Percentiles rank a stretch among this genome's conserved stretches.
phyloP scores from a whole-genome alignment of 1,284 basidiomycete species.

The Microbotryum scabiosae region DNA sequence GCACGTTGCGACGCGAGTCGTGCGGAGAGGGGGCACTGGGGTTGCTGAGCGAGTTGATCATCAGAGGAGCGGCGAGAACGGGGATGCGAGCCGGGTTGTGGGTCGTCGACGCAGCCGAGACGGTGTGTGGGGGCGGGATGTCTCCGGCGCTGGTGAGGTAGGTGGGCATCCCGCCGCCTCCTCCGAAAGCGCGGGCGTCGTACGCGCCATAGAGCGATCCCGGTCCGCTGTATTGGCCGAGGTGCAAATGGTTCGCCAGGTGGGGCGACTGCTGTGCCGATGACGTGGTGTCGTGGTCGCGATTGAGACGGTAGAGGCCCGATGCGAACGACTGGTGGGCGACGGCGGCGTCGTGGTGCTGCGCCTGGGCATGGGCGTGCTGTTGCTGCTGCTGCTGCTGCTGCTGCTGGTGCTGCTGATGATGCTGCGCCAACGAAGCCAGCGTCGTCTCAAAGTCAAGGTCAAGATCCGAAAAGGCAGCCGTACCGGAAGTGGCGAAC shows the following conservation, averaged over 20 bases:
- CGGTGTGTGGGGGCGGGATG: too few species aligned
- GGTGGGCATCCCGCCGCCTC: too few species aligned
- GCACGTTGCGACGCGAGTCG: not conserved
- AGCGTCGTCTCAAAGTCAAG: conserved; percentile 24
- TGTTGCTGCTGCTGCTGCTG: not conserved
- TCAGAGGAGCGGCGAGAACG: too few species aligned
- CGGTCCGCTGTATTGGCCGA: too few species aligned
- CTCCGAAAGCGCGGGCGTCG: too few species aligned
- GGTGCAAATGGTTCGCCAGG: not conserved
- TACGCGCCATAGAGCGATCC: too few species aligned
- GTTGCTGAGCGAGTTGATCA: too few species aligned
- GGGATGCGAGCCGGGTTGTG: too few species aligned
- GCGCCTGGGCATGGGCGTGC: not conserved
- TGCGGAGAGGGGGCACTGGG: not conserved
- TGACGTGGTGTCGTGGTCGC: not conserved
- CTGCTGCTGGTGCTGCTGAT: conserved; percentile 3
- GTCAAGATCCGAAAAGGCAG: conserved; percentile 15
- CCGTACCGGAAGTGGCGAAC: too few species aligned
- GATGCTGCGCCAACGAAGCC: not conserved
- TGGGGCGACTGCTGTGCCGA: not conserved
- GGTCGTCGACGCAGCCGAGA: too few species aligned
- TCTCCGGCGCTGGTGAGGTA: too few species aligned
- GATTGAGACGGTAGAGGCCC: not conserved
- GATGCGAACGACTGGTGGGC: conserved; percentile 3
- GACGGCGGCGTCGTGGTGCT: not conserved